Conservation (phyloP, 2,329 filamentous ascomycete species). For the Helotiales sp. region DNA sequence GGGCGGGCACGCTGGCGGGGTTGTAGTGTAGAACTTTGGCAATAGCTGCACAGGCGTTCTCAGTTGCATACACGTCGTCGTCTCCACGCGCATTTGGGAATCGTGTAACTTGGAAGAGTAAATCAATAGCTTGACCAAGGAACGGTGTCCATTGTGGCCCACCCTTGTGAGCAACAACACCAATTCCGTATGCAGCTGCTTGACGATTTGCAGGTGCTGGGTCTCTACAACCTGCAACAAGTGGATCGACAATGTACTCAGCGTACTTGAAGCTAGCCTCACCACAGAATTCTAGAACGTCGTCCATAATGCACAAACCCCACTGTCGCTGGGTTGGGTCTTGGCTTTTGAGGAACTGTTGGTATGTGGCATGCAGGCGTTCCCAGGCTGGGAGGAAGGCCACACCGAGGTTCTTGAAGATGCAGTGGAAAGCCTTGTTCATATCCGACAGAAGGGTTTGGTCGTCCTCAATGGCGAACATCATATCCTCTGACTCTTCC, state of each 20-base stretch:
- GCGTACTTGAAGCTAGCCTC: slow-evolving; percentile 84
- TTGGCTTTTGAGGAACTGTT: slow-evolving; percentile 74
- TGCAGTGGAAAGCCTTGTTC: slow-evolving; percentile 99
- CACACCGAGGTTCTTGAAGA: slow-evolving; percentile 94
- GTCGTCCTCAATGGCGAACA: slow-evolving; percentile 94
- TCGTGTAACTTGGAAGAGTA: slow-evolving; percentile 81
- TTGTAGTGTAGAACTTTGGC: slow-evolving; percentile 97
- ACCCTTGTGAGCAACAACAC: slow-evolving; percentile 91
- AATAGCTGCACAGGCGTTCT: slow-evolving; percentile 95
- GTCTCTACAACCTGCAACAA: slow-evolving; percentile 84
- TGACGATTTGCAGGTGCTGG: slow-evolving; percentile 88
- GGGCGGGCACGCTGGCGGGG: slow-evolving; percentile 70
- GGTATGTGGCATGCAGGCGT: slow-evolving; percentile 79
- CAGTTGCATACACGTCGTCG: slow-evolving; percentile 94
- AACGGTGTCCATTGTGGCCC: slow-evolving; percentile 87
- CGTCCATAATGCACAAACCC: slow-evolving; percentile 98
- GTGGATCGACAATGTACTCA: slow-evolving; percentile 80
- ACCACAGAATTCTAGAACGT: slow-evolving; percentile 96
- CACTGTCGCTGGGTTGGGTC: slow-evolving; percentile 95
- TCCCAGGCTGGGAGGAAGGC: slow-evolving; percentile 89
- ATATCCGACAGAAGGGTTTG: slow-evolving; percentile 96
- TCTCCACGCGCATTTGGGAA: slow-evolving; percentile 81
- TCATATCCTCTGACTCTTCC: slow-evolving; percentile 81
- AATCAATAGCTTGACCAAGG: slow-evolving; percentile 74
- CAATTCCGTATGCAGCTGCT: slow-evolving; percentile 93